Base-by-base conservation (phyloP, 2,329 filamentous ascomycete species). In the Colletotrichum sp. region DNA sequence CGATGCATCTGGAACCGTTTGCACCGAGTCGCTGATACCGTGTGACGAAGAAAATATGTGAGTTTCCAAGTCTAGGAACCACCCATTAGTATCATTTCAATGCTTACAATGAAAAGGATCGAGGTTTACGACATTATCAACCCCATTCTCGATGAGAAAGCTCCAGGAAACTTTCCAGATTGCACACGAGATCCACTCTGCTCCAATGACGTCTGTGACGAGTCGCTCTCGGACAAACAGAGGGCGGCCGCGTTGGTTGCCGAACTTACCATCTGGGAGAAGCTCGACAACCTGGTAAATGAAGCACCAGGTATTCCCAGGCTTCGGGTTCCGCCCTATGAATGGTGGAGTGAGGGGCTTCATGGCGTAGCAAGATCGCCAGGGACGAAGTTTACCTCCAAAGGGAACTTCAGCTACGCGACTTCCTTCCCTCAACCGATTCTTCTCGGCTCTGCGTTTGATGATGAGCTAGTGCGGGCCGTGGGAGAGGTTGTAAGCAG, bases 381-480 rank as follows among this genome's bases (percentile, higher is more conserved):
- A 0, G 92, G 91, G 1, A 90, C 93, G 0, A 91, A 88, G 10
- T 80, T 81, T 13, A 85, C 86, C 7, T 87, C 87, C 1, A 90
- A 8, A 85, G 89, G 89, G 3, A 83, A 89, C 13, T 94, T 88
- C 80, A 89, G 86, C 77, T 90, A 89, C 80, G 90, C 92, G 0
- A 94, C 93, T 0, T 92, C 90, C 0, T 94, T 94, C 79, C 92
- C 93, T 0, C 89, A 90, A 80, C 92, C 92, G 0, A 92, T 95
- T 68, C 83, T 90, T 3, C 89, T 92, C 79, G 89, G 89, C 26
- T 91, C 92, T 1, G 89, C 92, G 0, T 92, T 94, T 77, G 92
- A 94, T 77, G 91, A 93, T 77, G 88, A 88, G 0, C 82, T 94
- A 36, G 90, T 94, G 77, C 81, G 87, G 24, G 84, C 88, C 8